Conservation (phyloP, 805 yeast genomes). For the Blastobotrys chiropterorum region DNA sequence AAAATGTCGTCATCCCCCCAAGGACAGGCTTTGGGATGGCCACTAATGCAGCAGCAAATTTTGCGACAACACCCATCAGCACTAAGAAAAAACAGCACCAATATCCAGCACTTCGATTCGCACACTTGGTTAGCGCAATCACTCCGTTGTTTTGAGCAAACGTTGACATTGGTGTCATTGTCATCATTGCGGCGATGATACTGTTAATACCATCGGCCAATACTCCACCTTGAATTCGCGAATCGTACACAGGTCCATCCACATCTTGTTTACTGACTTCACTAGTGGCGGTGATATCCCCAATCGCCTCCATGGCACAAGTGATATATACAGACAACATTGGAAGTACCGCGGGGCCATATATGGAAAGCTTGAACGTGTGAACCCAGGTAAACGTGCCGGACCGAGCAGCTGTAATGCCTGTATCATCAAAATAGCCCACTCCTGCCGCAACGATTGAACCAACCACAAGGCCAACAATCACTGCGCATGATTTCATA, state of each 20-base stretch:
- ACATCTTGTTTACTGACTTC: constrained; percentile 84
- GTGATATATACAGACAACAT: constrained; percentile 77
- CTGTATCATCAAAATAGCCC: constrained; percentile 61
- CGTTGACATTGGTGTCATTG: constrained; percentile 84
- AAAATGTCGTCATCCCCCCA: constrained; percentile 83
- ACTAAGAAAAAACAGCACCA: constrained; percentile 76
- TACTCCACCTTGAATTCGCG: constrained; percentile 89
- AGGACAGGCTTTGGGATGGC: constrained; percentile 73
- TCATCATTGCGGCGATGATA: constrained; percentile 65
- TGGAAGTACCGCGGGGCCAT: constrained; percentile 84
- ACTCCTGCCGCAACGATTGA: constrained; percentile 90
- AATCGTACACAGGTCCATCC: constrained; percentile 74
- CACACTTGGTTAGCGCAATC: constrained; percentile 86
- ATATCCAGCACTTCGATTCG: constrained; percentile 73
- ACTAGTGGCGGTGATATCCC: constrained; percentile 90
- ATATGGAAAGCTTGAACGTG: constrained; percentile 68
- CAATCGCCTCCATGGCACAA: constrained; percentile 88
- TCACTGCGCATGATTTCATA: constrained; percentile 91
- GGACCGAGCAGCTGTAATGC: constrained; percentile 67
- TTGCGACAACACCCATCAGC: constrained; percentile 82
- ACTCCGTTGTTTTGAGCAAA: constrained; percentile 97
- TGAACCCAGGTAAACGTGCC: constrained; percentile 84
- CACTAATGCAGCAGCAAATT: constrained; percentile 83
- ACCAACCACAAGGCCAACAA: constrained; percentile 76
- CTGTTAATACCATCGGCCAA: constrained; percentile 86